Evolutionary conservation across 2,329 filamentous ascomycete species (phyloP).

Genomic region (Apiospora aurea): DNA sequence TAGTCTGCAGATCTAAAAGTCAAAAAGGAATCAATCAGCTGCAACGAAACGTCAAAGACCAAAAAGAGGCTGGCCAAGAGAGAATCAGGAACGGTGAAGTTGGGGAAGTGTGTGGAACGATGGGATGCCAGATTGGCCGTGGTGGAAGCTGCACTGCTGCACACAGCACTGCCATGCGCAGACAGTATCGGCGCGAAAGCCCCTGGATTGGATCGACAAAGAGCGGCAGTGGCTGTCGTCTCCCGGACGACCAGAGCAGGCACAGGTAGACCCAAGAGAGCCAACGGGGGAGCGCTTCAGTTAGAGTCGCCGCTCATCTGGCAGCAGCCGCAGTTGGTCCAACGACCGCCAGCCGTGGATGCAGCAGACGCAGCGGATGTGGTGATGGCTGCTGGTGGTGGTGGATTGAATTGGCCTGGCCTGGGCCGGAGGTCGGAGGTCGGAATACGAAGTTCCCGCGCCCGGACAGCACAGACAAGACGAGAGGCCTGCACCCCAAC

Average conservation of each 20-base stretch:
- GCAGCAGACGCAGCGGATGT: not conserved
- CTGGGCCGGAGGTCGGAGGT: not conserved
- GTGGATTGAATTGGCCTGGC: not conserved
- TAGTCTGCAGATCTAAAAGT: slow-evolving; percentile 27
- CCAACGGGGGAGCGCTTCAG: not conserved
- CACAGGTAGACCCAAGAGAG: not conserved
- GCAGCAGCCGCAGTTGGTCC: not conserved
- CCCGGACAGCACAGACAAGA: slow-evolving; percentile 6
- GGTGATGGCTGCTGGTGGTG: not conserved
- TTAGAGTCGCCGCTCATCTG: not conserved
- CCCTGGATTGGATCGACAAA: not conserved
- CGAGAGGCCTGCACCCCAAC: not conserved
- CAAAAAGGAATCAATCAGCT: slow-evolving; percentile 27
- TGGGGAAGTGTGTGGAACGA: slow-evolving; percentile 25
- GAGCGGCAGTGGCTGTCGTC: not conserved
- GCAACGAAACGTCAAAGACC: slow-evolving; percentile 20
- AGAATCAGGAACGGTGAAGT: slow-evolving; percentile 20
- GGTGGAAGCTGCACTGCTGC: not conserved
- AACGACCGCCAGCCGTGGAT: not conserved
- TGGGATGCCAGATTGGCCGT: not conserved
- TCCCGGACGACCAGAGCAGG: not conserved
- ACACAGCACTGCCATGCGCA: not conserved
- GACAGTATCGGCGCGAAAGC: not conserved
- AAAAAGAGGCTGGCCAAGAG: not conserved
- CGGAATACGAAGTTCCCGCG: slow-evolving; percentile 11